Conservation (phyloP, 176 grass and related monocot species). For the Aegilops longissima region DNA sequence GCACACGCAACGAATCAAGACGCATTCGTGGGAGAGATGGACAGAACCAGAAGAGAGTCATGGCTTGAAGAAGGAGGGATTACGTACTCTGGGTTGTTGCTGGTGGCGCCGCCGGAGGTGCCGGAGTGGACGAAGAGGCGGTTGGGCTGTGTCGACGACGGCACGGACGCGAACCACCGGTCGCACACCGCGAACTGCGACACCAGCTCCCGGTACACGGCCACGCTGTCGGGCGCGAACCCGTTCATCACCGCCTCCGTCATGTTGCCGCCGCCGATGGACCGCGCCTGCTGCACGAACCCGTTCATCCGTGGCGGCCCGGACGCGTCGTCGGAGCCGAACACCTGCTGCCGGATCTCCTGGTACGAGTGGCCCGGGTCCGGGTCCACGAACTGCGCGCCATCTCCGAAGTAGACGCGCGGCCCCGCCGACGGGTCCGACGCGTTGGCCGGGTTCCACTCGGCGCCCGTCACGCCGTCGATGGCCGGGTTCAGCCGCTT, state of each 20-base stretch:
- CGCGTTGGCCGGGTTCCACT: constrained; percentile 71
- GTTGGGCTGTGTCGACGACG: constrained; percentile 92
- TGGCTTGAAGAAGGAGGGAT: no score
- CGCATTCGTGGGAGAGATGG: not conserved
- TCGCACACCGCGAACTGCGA: constrained; percentile 86
- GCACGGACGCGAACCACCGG: constrained; percentile 91
- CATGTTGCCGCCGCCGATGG: constrained; percentile 65
- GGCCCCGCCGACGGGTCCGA: constrained; percentile 36
- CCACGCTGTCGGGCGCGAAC: constrained; percentile 71
- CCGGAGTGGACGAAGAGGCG: constrained; percentile 86
- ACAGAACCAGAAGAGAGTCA: not conserved
- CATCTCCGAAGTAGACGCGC: constrained; percentile 80
- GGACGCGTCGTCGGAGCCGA: constrained; percentile 72
- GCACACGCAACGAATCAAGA: constrained; percentile 7
- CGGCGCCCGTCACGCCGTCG: constrained; percentile 70
- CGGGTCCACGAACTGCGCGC: constrained; percentile 82
- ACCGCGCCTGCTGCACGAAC: constrained; percentile 84
- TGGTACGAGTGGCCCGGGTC: constrained; percentile 98
- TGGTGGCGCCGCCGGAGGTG: constrained; percentile 80
- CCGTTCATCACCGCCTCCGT: constrained; percentile 83
- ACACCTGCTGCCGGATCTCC: constrained; percentile 93
- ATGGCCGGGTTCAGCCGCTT: constrained; percentile 82
- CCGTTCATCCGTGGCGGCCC: constrained; percentile 60
- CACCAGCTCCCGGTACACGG: constrained; percentile 83
- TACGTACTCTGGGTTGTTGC: constrained; percentile 62